Conservation (phyloP, 1,139 yeast genomes). For the Tardiomyces digboiensis region DNA sequence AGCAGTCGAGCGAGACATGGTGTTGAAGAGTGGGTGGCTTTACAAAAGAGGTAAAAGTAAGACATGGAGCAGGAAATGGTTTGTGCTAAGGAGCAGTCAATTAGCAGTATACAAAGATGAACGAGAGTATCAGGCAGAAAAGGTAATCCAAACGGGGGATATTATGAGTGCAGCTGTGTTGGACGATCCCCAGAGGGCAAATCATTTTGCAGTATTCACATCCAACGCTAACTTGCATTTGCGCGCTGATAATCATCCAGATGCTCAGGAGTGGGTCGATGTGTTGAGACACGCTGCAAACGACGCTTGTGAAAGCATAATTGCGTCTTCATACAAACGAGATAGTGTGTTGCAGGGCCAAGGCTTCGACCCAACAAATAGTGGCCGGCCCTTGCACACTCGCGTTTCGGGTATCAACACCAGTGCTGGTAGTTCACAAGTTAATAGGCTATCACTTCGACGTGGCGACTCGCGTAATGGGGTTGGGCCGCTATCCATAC, state of each 20-base stretch:
- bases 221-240: conserved; percentile 36
- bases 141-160: conserved; percentile 29
- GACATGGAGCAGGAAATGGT: conserved; percentile 40
- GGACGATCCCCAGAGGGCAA: conserved; percentile 38
- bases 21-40: conserved; percentile 25
- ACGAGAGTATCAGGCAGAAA: conserved; percentile 19
- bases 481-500: conserved; percentile 6
- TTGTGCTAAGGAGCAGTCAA: conserved; percentile 35
- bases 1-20: conserved; percentile 4
- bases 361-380: conserved; percentile 5
- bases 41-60: conserved; percentile 25
- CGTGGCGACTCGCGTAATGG: too few relatives aligned
- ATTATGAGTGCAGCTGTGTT: conserved; percentile 46
- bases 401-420: too few relatives aligned
- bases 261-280: conserved; percentile 35
- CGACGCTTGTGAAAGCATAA: conserved; percentile 14
- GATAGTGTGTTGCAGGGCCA: conserved; percentile 9
- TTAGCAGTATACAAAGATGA: conserved; percentile 35
- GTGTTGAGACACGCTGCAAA: conserved; percentile 26
- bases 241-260: conserved; percentile 28
- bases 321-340: conserved; percentile 17
- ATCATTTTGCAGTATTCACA: conserved; percentile 35
- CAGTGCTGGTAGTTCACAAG: too few relatives aligned
- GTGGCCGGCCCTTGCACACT: too few relatives aligned
- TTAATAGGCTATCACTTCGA: too few relatives aligned